Evolutionary conservation across 805 yeast species (phyloP).

Genomic region (Saccharomycopsis oosterbeekiorum): DNA sequence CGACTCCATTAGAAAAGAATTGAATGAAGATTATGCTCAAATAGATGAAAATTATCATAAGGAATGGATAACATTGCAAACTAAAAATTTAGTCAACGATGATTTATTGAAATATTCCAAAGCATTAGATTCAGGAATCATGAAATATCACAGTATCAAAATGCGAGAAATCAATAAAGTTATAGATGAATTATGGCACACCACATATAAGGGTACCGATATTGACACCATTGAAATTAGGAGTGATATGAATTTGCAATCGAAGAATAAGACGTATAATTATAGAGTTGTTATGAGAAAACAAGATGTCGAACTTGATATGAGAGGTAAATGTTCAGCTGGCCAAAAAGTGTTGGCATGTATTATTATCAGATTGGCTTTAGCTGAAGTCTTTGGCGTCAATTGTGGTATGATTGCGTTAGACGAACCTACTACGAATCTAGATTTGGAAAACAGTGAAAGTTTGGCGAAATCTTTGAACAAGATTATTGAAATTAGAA

Average conservation of each 20-base stretch:
- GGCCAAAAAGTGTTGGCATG: slow-evolving; percentile 95
- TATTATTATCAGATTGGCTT: slow-evolving; percentile 79
- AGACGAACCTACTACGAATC: slow-evolving; percentile 96
- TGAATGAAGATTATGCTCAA: slow-evolving; percentile 60
- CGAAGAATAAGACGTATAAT: slow-evolving; percentile 60
- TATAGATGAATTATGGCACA: slow-evolving; percentile 86
- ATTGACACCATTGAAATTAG: slow-evolving; percentile 81
- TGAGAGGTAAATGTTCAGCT: slow-evolving; percentile 97
- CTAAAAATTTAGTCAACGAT: slow-evolving; percentile 63
- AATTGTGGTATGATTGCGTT: slow-evolving; percentile 93
- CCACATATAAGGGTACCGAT: slow-evolving; percentile 91
- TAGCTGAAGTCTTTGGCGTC: slow-evolving; percentile 91
- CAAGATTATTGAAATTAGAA: slow-evolving; percentile 64
- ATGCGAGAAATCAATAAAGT: slow-evolving; percentile 89
- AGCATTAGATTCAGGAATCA: slow-evolving; percentile 86
- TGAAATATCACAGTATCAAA: slow-evolving; percentile 82
- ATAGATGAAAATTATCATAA: slow-evolving; percentile 53
- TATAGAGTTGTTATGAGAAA: slow-evolving; percentile 94
- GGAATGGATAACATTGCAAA: slow-evolving; percentile 69
- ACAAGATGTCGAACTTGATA: slow-evolving; percentile 83
- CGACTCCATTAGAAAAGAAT: slow-evolving; percentile 42
- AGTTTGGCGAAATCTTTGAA: slow-evolving; percentile 75
- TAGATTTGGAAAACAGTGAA: slow-evolving; percentile 83
- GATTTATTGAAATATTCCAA: slow-evolving; percentile 75
- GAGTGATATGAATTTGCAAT: slow-evolving; percentile 45